Conservation (phyloP, 306 rosid genomes). For the Bauhinia variegata region DNA sequence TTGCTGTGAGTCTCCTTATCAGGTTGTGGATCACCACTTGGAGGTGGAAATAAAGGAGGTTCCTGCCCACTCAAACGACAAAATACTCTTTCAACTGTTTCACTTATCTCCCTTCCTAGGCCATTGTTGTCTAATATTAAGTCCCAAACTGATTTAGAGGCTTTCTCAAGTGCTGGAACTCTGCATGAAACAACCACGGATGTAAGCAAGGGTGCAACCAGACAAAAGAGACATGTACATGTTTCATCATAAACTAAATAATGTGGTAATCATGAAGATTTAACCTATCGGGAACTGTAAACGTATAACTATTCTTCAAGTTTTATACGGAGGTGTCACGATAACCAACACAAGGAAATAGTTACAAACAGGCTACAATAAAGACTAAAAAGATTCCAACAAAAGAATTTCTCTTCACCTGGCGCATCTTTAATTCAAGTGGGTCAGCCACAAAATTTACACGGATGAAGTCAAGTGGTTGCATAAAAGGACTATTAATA, state of each 20-base stretch:
- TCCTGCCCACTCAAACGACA: slow-evolving; percentile 87
- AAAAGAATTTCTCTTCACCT: neutral
- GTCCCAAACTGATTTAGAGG: slow-evolving; percentile 97
- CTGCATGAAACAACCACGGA: slow-evolving; percentile 49
- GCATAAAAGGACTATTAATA: slow-evolving; percentile 1
- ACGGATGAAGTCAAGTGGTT: neutral
- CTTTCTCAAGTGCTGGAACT: slow-evolving; percentile 88
- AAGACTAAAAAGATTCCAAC: neutral
- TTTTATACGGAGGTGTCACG: slow-evolving; percentile 11
- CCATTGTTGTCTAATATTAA: slow-evolving; percentile 78
- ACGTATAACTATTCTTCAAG: slow-evolving; percentile 17
- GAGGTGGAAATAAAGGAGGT: slow-evolving; percentile 77
- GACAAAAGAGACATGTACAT: neutral
- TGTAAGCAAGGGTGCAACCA: slow-evolving; percentile 22
- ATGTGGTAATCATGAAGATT: slow-evolving; percentile 11
- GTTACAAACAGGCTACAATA: neutral
- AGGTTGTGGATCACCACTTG: slow-evolving; percentile 49
- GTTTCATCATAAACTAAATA: slow-evolving; percentile 24
- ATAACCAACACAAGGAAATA: slow-evolving; percentile 2
- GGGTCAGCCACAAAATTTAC: neutral
- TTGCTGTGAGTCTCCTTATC: slow-evolving; percentile 53
- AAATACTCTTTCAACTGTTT: slow-evolving; percentile 83
- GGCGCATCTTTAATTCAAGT: neutral
- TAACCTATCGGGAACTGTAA: slow-evolving; percentile 26
- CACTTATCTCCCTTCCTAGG: slow-evolving; percentile 84